Percentiles rank a stretch among this genome's conserved stretches.
These are phyloP conservation scores for Pyrenophora graminea DNA, from an alignment of 2,329 filamentous ascomycete genomes.

Conservation along the genomic window DNA sequence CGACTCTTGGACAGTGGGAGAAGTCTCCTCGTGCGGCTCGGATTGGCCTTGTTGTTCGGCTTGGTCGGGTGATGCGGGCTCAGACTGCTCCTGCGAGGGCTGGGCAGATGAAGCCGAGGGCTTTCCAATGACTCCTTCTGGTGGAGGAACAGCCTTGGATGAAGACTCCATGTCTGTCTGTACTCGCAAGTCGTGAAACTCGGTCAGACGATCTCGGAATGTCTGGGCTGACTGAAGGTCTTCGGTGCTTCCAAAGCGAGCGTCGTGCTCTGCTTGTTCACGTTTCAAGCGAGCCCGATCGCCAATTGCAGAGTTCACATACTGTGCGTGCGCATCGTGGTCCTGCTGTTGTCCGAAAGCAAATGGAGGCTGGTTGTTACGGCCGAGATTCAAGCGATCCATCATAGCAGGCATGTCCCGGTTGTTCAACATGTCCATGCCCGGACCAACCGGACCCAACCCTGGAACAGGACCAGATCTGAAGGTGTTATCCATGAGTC, in stretches of 20 bases:
- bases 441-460: slow-evolving; percentile 52
- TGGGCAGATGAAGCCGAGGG: slow-evolving; percentile 29
- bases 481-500: slow-evolving; percentile 71
- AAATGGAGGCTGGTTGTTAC: slow-evolving; percentile 56
- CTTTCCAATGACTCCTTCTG: slow-evolving; percentile 46
- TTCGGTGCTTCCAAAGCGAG: slow-evolving; percentile 34
- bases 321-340: slow-evolving; percentile 56
- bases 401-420: slow-evolving; percentile 67
- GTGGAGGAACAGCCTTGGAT: slow-evolving; percentile 28
- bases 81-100: slow-evolving; percentile 23
- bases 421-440: slow-evolving; percentile 50
- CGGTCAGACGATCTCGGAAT: slow-evolving; percentile 71
- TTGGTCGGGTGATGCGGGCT: slow-evolving; percentile 27
- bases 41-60: slow-evolving; percentile 20
- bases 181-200: slow-evolving; percentile 80
- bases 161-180: slow-evolving; percentile 64
- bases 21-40: slow-evolving; percentile 10
- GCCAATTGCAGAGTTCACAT: slow-evolving; percentile 64
- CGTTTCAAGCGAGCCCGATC: slow-evolving; percentile 64
- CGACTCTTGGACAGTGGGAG: slow-evolving; percentile 51
- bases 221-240: slow-evolving; percentile 45
- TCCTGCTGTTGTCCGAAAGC: slow-evolving; percentile 56
- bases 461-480: slow-evolving; percentile 45
- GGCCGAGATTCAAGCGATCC: slow-evolving; percentile 66
- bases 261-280: slow-evolving; percentile 63